These are phyloP conservation scores for Furcasterigmium sp. DNA, from an alignment of 2,329 filamentous ascomycete genomes.

Conservation along the genomic window DNA sequence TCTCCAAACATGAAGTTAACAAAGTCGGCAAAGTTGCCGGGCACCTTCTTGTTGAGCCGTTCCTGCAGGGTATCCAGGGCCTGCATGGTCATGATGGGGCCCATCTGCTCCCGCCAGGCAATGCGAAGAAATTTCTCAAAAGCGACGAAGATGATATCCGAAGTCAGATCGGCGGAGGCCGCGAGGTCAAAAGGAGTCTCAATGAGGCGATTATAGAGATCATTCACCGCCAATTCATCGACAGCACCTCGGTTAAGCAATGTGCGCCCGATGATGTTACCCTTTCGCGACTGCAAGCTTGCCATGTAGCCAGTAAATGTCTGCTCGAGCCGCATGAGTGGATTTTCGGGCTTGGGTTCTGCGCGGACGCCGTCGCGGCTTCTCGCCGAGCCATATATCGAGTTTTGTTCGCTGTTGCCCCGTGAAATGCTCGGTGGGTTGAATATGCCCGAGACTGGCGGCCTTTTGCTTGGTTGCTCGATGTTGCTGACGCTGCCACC, in stretches of 20 bases:
- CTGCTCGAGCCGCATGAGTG: conserved; percentile 71
- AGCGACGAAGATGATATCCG: conserved; percentile 82
- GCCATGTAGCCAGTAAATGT: conserved; percentile 80
- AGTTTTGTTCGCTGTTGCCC: conserved; percentile 41
- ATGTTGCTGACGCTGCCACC: conserved; percentile 50
- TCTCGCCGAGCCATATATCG: conserved; percentile 49
- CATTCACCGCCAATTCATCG: conserved; percentile 78
- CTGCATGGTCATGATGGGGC: conserved; percentile 70
- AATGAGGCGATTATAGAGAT: conserved; percentile 82
- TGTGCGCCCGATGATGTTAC: conserved; percentile 75
- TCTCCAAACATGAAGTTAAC: conserved; percentile 59
- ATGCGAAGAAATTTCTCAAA: conserved; percentile 91
- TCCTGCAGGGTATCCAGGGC: conserved; percentile 71
- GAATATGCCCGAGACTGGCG: conserved; percentile 31
- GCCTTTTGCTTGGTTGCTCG: conserved; percentile 30
- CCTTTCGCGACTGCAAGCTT: conserved; percentile 77
- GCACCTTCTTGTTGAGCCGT: conserved; percentile 58
- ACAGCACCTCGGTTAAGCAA: conserved; percentile 65
- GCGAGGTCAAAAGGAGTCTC: conserved; percentile 79
- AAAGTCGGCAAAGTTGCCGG: conserved; percentile 68
- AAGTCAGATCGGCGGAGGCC: conserved; percentile 65
- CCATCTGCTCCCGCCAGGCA: conserved; percentile 86
- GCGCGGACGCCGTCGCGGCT: conserved; percentile 38
- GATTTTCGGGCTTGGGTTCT: conserved; percentile 54
- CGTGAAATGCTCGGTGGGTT: conserved; percentile 29